These are phyloP conservation scores for Chalciporus pseudorubinellus DNA, from an alignment of 768 basidiomycete species.

Conservation along the genomic window DNA sequence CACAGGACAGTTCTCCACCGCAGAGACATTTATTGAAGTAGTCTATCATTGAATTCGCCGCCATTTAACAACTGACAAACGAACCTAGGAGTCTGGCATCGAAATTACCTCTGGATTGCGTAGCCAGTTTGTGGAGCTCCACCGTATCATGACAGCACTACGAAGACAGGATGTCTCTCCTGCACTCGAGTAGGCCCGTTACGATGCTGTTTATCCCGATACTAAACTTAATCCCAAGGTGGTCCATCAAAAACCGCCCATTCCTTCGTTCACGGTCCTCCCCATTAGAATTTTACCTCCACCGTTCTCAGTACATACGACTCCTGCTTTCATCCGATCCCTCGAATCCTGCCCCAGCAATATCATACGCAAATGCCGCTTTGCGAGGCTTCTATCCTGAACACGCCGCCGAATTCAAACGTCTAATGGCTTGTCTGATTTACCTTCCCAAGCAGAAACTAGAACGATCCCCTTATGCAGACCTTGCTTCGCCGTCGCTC, in stretches of 20 bases:
- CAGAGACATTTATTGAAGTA: constrained; percentile 73
- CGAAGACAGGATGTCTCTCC: constrained; percentile 63
- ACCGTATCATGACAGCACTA: constrained; percentile 68
- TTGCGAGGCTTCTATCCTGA: constrained; percentile 62
- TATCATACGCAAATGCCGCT: constrained; percentile 71
- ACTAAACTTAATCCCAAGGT: constrained; percentile 45
- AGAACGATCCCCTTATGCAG: constrained; percentile 68
- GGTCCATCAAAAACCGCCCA: constrained; percentile 63
- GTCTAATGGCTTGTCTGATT: constrained; percentile 65
- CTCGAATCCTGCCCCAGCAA: constrained; percentile 54
- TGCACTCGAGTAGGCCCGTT: constrained; percentile 66
- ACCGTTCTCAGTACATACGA: constrained; percentile 86
- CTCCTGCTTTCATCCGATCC: constrained; percentile 65
- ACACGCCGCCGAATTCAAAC: constrained; percentile 61
- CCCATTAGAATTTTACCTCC: constrained; percentile 84
- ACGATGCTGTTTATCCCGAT: background rate
- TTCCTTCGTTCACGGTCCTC: constrained; percentile 73
- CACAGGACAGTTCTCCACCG: constrained; percentile 77
- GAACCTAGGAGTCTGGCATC: constrained; percentile 61
- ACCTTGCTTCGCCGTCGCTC: constrained; percentile 66
- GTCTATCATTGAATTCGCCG: constrained; percentile 18
- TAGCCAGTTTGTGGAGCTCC: constrained; percentile 63
- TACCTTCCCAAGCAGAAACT: constrained; percentile 71
- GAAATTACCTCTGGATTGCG: constrained; percentile 51
- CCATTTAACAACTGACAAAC: background rate